These are phyloP conservation scores for Colletotrichum liaoningense DNA, from an alignment of 2,329 filamentous ascomycete species.

Conservation along the genomic window DNA sequence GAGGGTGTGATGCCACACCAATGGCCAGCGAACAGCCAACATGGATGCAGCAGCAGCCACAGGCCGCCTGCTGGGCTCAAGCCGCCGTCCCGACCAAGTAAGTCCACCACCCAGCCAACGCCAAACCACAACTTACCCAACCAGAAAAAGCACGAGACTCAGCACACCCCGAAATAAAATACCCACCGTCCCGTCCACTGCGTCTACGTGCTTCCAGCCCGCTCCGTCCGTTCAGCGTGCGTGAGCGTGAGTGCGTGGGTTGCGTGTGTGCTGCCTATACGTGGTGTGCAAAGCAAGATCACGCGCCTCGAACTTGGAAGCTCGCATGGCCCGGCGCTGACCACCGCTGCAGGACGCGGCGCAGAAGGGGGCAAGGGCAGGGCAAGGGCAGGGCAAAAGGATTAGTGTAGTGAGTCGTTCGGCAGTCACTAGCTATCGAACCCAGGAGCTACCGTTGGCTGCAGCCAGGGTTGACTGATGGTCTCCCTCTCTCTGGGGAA, in stretches of 20 bases:
- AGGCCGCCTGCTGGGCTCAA: background rate
- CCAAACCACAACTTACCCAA: background rate
- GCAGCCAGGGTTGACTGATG: background rate
- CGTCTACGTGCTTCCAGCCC: background rate
- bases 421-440: background rate
- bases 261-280: background rate
- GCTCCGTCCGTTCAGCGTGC: background rate
- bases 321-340: background rate
- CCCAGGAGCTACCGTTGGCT: background rate
- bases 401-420: too few species aligned
- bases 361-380: background rate
- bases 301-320: background rate
- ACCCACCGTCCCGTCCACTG: background rate
- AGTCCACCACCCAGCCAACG: background rate
- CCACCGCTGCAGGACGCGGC: background rate
- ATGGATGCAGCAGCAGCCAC: conserved; percentile 1
- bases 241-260: background rate
- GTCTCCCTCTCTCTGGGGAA: background rate
- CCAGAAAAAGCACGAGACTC: background rate
- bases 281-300: background rate
- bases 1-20: background rate
- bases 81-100: background rate
- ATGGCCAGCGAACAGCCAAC: background rate
- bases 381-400: background rate
- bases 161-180: background rate